Evolutionary conservation across 805 yeast species (phyloP).

Genomic region (Cyberlindnera veronae): DNA sequence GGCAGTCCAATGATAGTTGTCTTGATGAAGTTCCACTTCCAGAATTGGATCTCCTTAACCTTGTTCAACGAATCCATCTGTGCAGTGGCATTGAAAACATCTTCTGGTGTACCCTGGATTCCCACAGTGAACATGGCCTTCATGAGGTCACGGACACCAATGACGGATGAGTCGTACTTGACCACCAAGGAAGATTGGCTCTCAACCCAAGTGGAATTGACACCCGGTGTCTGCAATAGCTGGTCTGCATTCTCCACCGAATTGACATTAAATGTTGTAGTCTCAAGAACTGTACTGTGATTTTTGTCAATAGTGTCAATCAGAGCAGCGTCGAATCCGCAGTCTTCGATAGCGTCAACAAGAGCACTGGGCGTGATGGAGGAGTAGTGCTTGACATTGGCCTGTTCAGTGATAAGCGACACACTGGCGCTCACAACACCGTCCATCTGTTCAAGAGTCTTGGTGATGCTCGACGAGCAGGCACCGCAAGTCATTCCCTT

Average conservation of each 20-base stretch:
- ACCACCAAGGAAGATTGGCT: conserved; percentile 30
- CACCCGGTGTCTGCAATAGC: conserved; percentile 7
- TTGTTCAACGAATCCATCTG: conserved; percentile 71
- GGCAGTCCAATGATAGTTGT: conserved; percentile 62
- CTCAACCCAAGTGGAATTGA: conserved; percentile 29
- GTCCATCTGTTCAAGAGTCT: conserved; percentile 43
- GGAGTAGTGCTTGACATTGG: conserved; percentile 48
- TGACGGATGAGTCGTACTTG: conserved; percentile 42
- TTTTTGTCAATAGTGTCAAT: conserved; percentile 13
- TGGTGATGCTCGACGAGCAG: conserved; percentile 57
- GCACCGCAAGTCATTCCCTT: conserved; percentile 31
- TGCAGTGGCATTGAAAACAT: conserved; percentile 51
- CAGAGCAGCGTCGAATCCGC: conserved; percentile 62
- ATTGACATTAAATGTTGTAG: conserved; percentile 31
- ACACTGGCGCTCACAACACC: conserved; percentile 59
- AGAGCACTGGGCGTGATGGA: conserved; percentile 33
- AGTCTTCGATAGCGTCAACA: conserved; percentile 60
- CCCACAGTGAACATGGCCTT: conserved; percentile 48
- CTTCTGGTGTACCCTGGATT: conserved; percentile 47
- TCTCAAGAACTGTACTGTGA: conserved; percentile 2
- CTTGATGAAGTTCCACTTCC: conserved; percentile 56
- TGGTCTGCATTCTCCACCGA: conserved; percentile 47
- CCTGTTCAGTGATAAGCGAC: conserved; percentile 75
- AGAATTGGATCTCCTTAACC: conserved; percentile 65
- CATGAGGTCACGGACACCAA: conserved; percentile 66